Conservation (phyloP, 495 filamentous ascomycete genomes). For the Sordaria brevicollis region DNA sequence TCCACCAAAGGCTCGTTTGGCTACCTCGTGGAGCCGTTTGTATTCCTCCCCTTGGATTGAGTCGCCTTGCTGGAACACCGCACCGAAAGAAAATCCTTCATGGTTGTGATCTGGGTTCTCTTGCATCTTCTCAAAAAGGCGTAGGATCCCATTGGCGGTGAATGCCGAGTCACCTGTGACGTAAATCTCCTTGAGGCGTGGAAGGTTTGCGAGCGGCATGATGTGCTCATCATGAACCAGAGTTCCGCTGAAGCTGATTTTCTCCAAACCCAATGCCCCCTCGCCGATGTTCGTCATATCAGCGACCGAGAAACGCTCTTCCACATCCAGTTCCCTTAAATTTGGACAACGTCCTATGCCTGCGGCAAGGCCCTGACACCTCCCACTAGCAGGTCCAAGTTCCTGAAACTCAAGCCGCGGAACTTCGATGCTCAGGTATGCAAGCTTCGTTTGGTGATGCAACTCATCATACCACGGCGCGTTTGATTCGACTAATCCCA, state of each 20-base stretch:
- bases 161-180: constrained; percentile 40
- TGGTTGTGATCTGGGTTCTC: constrained; percentile 17
- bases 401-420: constrained; percentile 43
- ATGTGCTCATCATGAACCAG: constrained; percentile 43
- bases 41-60: background rate
- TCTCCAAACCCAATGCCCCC: constrained; percentile 39
- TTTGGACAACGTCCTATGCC: constrained; percentile 33
- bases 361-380: constrained; percentile 22
- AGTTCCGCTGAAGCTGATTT: constrained; percentile 45
- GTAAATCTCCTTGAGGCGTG: constrained; percentile 33
- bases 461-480: constrained; percentile 15
- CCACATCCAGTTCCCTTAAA: constrained; percentile 19
- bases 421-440: constrained; percentile 32
- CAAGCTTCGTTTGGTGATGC: constrained; percentile 13
- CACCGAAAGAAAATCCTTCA: constrained; percentile 7
- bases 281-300: constrained; percentile 11
- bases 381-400: background rate
- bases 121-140: constrained; percentile 34
- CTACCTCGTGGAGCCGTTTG: background rate
- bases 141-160: constrained; percentile 30
- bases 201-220: constrained; percentile 24
- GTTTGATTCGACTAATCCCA: constrained; percentile 7
- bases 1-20: background rate
- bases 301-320: constrained; percentile 6
- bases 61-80: background rate